A percentile compares a stretch with the other conserved stretches of the same genome.
These are phyloP conservation scores for Infundibulicybe gibba DNA, from an alignment of 768 basidiomycete species.

Conservation along the genomic window DNA sequence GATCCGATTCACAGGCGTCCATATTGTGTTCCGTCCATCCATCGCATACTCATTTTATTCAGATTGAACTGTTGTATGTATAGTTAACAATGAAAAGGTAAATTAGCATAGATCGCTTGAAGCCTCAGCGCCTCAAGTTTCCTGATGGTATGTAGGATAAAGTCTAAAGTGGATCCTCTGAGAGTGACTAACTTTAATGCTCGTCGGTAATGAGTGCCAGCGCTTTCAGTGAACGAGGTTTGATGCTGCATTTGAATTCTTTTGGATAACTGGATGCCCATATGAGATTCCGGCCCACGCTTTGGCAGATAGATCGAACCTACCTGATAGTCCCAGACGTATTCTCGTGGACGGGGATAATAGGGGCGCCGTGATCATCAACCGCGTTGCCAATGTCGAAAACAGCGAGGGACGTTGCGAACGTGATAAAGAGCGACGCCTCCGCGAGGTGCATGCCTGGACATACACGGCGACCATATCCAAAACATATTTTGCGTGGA, in stretches of 20 bases:
- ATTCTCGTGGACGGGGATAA: not conserved
- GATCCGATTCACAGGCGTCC: not conserved
- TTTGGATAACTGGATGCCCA: not conserved
- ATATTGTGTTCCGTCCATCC: no score
- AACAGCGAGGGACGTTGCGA: conserved; percentile 1
- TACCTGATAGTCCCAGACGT: not conserved
- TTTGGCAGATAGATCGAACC: no score
- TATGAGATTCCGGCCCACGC: no score
- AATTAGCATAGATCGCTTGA: no score
- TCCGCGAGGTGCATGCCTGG: conserved; percentile 6
- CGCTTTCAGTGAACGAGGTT: not conserved
- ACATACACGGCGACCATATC: conserved; percentile 3
- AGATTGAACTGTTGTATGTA: no score
- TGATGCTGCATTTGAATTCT: not conserved
- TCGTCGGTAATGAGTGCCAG: not conserved
- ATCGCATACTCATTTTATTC: no score
- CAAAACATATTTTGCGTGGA: conserved; percentile 4
- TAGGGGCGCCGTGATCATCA: not conserved
- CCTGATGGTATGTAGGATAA: no score
- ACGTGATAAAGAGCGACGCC: conserved; percentile 1
- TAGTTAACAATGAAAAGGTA: no score
- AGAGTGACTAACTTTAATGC: not conserved
- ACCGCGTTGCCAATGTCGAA: conserved; percentile 10
- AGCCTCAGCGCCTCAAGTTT: no score
- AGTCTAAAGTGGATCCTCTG: no score